A percentile compares a stretch with the other conserved stretches of the same genome.
phyloP scores from a whole-genome alignment of 2,329 filamentous ascomycete species.

The Colletotrichum sp. region DNA sequence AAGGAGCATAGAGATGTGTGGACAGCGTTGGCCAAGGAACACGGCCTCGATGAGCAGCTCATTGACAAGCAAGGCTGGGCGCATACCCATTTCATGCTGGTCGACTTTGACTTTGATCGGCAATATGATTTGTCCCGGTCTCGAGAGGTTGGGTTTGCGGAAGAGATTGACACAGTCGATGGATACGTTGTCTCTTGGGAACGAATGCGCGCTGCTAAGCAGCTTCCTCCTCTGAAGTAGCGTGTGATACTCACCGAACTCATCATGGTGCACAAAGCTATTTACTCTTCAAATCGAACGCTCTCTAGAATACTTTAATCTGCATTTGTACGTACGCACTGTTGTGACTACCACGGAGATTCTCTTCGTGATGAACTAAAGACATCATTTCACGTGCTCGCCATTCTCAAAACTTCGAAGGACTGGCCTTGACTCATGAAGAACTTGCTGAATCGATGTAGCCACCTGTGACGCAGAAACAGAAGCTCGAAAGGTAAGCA shows the following conservation, averaged over 20 bases:
- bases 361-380: accelerated
- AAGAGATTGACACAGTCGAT: slow-evolving; percentile 19
- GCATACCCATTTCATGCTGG: slow-evolving; percentile 16
- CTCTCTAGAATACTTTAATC: too few species aligned
- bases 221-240: slow-evolving; percentile 5
- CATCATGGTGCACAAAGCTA: accelerated
- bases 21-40: not conserved
- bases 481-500: not conserved
- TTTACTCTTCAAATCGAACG: not conserved
- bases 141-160: slow-evolving; percentile 18
- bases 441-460: not conserved
- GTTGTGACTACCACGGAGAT: not conserved
- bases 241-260: not conserved
- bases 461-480: not conserved
- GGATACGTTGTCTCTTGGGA: slow-evolving; percentile 14
- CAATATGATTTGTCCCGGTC: slow-evolving; percentile 19
- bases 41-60: slow-evolving; percentile 5
- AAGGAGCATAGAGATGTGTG: slow-evolving; percentile 11
- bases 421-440: not conserved
- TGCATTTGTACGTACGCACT: not conserved
- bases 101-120: slow-evolving; percentile 24
- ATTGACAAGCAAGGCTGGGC: slow-evolving; percentile 3
- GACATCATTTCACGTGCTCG: not conserved
- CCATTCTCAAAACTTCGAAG: not conserved
- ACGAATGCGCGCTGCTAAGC: slow-evolving; percentile 20